These are phyloP conservation scores for Loxodes magnus DNA, from an alignment of 73 alveolate species.

Conservation along the genomic window DNA sequence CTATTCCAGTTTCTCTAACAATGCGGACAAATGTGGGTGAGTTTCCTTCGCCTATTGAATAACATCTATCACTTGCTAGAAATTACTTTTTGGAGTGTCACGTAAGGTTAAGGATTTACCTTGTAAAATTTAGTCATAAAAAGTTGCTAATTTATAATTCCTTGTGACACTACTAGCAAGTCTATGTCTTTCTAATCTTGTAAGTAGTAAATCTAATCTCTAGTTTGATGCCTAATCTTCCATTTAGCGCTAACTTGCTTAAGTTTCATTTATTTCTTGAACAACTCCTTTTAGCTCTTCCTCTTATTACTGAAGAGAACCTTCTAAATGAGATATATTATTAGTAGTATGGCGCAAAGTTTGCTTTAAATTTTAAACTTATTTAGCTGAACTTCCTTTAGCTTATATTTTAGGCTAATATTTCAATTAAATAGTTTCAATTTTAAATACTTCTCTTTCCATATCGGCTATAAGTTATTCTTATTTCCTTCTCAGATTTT, in stretches of 20 bases:
- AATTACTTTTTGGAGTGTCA: too few species aligned
- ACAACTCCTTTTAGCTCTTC: conserved; percentile 17
- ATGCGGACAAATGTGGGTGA: too few species aligned
- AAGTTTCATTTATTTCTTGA: conserved; percentile 26
- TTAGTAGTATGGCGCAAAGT: conserved; percentile 68
- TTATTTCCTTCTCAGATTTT: conserved; percentile 73
- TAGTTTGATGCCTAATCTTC: conserved; percentile 43
- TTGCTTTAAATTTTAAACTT: conserved; percentile 54
- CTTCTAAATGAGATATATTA: conserved; percentile 56
- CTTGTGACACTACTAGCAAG: too few species aligned
- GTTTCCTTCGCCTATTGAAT: too few species aligned
- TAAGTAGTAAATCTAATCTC: too few species aligned
- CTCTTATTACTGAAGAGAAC: conserved; percentile 38
- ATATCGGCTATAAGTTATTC: conserved; percentile 87
- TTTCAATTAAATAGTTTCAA: conserved; percentile 89
- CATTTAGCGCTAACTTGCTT: conserved; percentile 25
- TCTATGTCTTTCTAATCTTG: too few species aligned
- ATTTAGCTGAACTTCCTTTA: conserved; percentile 48
- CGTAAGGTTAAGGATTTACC: too few species aligned
- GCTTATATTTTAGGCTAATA: conserved; percentile 68
- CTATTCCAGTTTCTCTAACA: too few species aligned
- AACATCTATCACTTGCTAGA: too few species aligned
- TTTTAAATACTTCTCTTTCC: conserved; percentile 95
- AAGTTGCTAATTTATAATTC: too few species aligned
- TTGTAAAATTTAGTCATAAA: too few species aligned